phyloP scores from a whole-genome alignment of 495 filamentous ascomycete species.

The Pyrenula massariospora region DNA sequence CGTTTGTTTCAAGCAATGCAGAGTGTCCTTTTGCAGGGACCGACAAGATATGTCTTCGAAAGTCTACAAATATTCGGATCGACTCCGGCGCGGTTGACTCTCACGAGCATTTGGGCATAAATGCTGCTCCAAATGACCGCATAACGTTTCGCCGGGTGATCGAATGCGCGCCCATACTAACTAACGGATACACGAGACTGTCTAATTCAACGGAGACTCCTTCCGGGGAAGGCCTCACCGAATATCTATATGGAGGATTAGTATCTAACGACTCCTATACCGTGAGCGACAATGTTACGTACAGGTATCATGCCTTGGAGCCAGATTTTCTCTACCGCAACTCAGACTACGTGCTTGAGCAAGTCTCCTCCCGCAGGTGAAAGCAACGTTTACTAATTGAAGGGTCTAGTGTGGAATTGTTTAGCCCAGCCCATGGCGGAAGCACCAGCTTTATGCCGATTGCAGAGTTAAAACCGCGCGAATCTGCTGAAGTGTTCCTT shows the following conservation, averaged over 20 bases:
- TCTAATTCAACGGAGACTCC: background rate
- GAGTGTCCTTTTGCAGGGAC: background rate
- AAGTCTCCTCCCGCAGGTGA: background rate
- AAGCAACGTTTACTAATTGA: no score
- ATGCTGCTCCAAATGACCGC: background rate
- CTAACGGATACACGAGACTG: background rate
- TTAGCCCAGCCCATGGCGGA: background rate
- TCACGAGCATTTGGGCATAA: background rate
- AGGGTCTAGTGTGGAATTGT: no score
- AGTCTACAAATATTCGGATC: background rate
- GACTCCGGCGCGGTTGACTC: background rate
- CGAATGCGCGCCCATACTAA: background rate
- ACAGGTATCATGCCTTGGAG: background rate
- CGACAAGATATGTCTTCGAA: background rate
- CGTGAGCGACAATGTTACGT: background rate
- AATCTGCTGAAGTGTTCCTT: background rate
- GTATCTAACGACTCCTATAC: no score
- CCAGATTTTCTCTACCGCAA: background rate
- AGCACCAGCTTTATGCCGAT: background rate
- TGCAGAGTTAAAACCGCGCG: background rate
- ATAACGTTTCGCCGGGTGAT: background rate
- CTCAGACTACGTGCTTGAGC: background rate
- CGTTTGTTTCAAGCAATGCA: background rate
- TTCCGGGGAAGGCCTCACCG: no score
- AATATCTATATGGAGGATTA: background rate